Evolutionary conservation across 164 flowering plant genomes (phyloP).

Genomic region (Umbilicus rupestris): DNA sequence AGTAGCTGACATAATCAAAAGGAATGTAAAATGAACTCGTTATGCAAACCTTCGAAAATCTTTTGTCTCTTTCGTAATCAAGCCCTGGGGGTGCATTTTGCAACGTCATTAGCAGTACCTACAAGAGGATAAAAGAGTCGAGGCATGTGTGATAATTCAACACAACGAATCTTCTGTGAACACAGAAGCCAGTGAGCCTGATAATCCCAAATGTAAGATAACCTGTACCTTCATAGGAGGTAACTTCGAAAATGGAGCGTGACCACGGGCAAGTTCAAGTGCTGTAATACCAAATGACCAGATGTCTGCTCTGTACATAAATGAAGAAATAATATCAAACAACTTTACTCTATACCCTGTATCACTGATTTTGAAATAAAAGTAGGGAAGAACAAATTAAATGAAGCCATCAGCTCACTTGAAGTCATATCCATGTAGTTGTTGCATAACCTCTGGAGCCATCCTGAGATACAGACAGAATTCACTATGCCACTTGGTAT

Average conservation of each 20-base stretch:
- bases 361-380: background rate
- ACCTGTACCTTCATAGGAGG: slow-evolving; percentile 88
- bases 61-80: slow-evolving; percentile 89
- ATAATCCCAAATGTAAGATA: background rate
- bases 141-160: background rate
- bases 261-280: slow-evolving; percentile 98
- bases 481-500: background rate
- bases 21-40: background rate
- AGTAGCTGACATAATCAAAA: background rate
- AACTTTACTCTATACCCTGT: background rate
- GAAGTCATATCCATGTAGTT: slow-evolving; percentile 90
- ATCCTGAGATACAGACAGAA: slow-evolving; percentile 44
- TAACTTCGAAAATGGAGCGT: slow-evolving; percentile 97
- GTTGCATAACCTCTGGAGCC: slow-evolving; percentile 99
- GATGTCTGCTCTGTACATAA: slow-evolving; percentile 75
- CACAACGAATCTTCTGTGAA: background rate
- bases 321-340: background rate
- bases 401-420: slow-evolving; percentile 51
- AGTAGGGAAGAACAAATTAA: background rate
- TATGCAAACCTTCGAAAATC: slow-evolving; percentile 72
- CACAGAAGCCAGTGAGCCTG: background rate
- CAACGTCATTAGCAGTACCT: slow-evolving; percentile 95
- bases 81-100: slow-evolving; percentile 99
- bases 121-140: slow-evolving; percentile 13
- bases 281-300: slow-evolving; percentile 99